Evolutionary conservation across 164 flowering plant species (phyloP).

Genomic region (Vitis amurensis): DNA sequence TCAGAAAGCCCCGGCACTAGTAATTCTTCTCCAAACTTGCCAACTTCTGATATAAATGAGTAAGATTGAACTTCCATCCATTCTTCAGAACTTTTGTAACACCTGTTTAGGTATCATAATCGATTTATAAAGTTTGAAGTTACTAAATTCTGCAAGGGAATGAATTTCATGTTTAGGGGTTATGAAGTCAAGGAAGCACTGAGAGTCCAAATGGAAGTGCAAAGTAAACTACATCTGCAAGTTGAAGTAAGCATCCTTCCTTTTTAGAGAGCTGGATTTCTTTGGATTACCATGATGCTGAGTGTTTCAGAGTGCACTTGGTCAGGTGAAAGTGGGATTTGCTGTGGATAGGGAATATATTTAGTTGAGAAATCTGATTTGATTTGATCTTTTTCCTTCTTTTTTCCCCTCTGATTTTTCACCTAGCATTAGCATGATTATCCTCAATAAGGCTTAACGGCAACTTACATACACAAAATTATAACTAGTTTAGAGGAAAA

Average conservation of each 20-base stretch:
- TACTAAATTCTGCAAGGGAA: constrained; percentile 1
- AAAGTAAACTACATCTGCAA: constrained; percentile 66
- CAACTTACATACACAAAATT: too few species aligned
- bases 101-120: background rate
- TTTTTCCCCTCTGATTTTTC: background rate
- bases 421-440: too few species aligned
- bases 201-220: constrained; percentile 77
- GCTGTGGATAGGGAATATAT: background rate
- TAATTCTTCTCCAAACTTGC: constrained; percentile 42
- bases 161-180: constrained; percentile 41
- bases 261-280: background rate
- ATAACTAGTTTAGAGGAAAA: too few species aligned
- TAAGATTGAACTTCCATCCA: constrained; percentile 25
- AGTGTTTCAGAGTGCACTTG: background rate
- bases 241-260: constrained; percentile 48
- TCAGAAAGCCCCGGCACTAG: constrained; percentile 45
- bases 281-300: background rate
- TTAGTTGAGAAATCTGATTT: too few species aligned
- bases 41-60: constrained; percentile 58
- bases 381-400: background rate
- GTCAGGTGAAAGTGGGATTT: background rate
- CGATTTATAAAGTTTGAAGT: background rate
- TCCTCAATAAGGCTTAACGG: too few species aligned
- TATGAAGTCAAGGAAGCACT: constrained; percentile 71
- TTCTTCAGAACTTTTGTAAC: background rate